These are phyloP conservation scores for Drosera capensis DNA, from an alignment of 148 eudicot species.

Conservation along the genomic window DNA sequence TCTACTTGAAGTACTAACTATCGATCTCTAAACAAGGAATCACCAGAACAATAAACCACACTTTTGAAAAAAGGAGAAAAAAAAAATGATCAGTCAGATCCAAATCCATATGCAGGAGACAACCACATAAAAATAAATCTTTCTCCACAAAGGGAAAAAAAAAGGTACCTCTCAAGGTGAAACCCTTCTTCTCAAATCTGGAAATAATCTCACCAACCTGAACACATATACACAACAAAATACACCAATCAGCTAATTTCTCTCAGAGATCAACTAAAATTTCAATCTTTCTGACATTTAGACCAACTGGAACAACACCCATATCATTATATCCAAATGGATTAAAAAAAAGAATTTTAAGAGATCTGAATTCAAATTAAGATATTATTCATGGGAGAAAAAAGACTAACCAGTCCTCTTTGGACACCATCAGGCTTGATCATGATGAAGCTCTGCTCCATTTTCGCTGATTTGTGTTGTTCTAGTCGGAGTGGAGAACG, in stretches of 20 bases:
- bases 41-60: no score
- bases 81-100: no score
- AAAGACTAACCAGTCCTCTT: not conserved
- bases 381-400: not conserved
- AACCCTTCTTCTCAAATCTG: conserved; percentile 95
- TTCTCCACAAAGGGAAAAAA: not conserved
- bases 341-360: not conserved
- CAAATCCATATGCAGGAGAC: no score
- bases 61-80: no score
- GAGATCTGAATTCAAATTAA: not conserved
- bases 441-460: not conserved
- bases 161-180: conserved; percentile 54
- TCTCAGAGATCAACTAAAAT: not conserved
- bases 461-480: no score
- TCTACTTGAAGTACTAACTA: no score
- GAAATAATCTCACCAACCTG: conserved; percentile 83
- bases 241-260: not conserved
- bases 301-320: not conserved
- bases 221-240: not conserved
- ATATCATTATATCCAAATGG: not conserved
- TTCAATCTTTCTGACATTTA: not conserved
- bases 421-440: conserved; percentile 1
- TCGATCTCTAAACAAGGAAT: no score
- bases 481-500: no score
- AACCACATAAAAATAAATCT: no score